Conservation (phyloP, 345 rosid genomes). For the Tarenaya hassleriana region DNA sequence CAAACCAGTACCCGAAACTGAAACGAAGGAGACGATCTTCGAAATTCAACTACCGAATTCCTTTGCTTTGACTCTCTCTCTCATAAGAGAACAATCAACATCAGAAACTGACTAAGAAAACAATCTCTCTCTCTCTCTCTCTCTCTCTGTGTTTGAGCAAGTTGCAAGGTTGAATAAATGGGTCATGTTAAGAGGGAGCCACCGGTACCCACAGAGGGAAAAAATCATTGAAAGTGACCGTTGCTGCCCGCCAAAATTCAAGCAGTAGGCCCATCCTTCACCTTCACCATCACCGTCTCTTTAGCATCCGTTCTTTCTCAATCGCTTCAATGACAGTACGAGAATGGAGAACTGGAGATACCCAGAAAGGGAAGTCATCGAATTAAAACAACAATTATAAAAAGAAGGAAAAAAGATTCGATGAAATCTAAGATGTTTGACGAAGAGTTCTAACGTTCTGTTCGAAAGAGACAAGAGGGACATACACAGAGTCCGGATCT, state of each 20-base stretch:
- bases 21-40: background rate
- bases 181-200: conserved; percentile 42
- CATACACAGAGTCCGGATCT: conserved; percentile 6
- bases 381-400: background rate
- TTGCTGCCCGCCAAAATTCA: conserved; percentile 64
- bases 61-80: conserved; percentile 2
- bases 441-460: conserved; percentile 20
- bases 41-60: background rate
- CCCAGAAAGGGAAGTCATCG: background rate
- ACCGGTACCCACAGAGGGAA: conserved; percentile 38
- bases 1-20: too few species aligned
- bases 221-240: conserved; percentile 73
- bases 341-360: conserved; percentile 8
- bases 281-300: conserved; percentile 27
- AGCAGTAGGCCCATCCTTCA: conserved; percentile 67
- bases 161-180: conserved; percentile 41
- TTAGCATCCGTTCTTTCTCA: conserved; percentile 12
- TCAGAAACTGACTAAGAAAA: background rate
- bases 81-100: conserved; percentile 21
- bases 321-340: conserved; percentile 9
- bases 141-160: conserved; percentile 19
- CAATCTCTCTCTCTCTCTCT: conserved; percentile 28
- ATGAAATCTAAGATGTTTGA: conserved; percentile 32
- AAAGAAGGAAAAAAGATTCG: conserved; percentile 18
- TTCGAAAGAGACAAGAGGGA: conserved; percentile 22